Evolutionary conservation across 2,329 filamentous ascomycete genomes (phyloP), one percentile per base, ranked within the genome.

Genomic region (Chaetomium sp.): DNA sequence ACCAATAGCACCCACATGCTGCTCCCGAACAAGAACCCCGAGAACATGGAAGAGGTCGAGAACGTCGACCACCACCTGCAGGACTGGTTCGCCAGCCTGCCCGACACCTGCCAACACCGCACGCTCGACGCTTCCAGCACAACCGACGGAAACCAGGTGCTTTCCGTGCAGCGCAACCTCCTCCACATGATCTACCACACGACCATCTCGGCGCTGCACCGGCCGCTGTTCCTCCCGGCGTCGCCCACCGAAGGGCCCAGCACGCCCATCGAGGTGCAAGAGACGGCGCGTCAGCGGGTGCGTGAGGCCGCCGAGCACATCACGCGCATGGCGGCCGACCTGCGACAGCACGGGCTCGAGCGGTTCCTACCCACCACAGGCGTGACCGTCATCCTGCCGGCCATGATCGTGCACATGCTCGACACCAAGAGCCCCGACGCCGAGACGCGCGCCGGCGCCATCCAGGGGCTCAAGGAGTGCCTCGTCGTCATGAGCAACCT

Each of bases 181-280:
- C 81, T 98, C 42, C 92, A 96, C 76, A 96, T 97, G 90, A 88
- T 97, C 1, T 97, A 96, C 77, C 91, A 93, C 76, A 96, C 94
- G 1, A 96, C 93, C 0, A 84, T 96, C 21, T 97, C 92, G 60
- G 94, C 94, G 3, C 83, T 98, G 21, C 93, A 97, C 76, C 88
- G 94, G 33, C 94, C 94, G 2, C 93, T 96, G 70, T 94, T 97
- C 65, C 83, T 97, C 49, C 92, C 93, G 0, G 89, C 89, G 0
- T 87, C 87, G 13, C 87, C 89, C 1, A 74, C 74, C 65, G 81
- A 81, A 70, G 76, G 78, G 7, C 81, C 82, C 19, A 81, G 79
- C 68, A 80, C 81, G 19, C 86, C 86, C 42, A 84, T 86, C 12
- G 88, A 93, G 69, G 81, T 93, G 16, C 90, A 96, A 73, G 92